phyloP scores from a whole-genome alignment of 805 yeast genomes.

The Metschnikowia baotianmanensis region DNA sequence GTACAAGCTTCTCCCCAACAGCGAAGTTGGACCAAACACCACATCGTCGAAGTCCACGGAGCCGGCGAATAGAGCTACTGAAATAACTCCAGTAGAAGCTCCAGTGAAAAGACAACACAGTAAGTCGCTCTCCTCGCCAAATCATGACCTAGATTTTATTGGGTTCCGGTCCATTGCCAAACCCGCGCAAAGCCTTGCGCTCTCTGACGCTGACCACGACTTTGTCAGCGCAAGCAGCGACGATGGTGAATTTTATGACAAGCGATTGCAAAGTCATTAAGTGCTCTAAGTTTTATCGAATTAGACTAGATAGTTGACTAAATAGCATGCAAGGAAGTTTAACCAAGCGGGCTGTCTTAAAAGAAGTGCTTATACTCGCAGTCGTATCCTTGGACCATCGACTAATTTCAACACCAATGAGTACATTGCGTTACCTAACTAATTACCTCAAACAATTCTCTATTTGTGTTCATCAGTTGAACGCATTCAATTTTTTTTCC shows the following conservation, averaged over 20 bases:
- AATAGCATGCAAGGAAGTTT: no score
- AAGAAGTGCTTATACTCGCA: no score
- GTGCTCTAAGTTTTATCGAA: no score
- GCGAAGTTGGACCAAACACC: conserved; percentile 14
- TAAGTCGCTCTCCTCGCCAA: conserved; percentile 31
- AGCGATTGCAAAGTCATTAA: conserved; percentile 3
- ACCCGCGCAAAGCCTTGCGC: conserved; percentile 10
- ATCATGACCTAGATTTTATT: conserved; percentile 35
- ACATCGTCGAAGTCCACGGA: conserved; percentile 1
- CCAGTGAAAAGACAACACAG: conserved; percentile 29
- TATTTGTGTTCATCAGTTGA: no score
- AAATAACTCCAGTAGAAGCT: conserved; percentile 1
- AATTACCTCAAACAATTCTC: no score
- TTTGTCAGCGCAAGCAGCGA: conserved; percentile 19
- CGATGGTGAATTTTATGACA: conserved; percentile 12
- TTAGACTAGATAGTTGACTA: no score
- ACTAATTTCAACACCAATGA: no score
- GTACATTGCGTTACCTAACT: conserved; percentile 1
- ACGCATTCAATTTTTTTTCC: no score
- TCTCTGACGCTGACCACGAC: conserved; percentile 19
- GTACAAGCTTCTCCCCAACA: conserved; percentile 67
- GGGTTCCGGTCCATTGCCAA: conserved; percentile 30
- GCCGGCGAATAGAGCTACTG: conserved; percentile 15
- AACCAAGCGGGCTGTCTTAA: no score
- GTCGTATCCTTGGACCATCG: no score